Conservation (phyloP, 192 early-diverging fungal genomes). For the Thamnidium elegans region DNA sequence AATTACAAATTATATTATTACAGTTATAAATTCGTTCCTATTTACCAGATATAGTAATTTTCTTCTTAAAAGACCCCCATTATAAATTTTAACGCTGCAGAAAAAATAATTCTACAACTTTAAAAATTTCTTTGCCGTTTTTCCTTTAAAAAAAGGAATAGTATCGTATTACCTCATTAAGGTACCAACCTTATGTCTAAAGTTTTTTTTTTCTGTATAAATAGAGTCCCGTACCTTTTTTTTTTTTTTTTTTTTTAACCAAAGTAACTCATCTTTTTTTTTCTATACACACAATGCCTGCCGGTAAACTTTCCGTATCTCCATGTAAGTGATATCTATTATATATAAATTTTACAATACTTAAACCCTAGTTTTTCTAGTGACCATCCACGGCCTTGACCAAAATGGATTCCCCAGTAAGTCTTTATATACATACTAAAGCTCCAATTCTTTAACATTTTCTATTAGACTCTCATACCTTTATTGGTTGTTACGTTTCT, state of each 20-base stretch:
- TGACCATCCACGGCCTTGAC: conserved; percentile 11
- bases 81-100: too few relatives aligned
- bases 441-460: neutral
- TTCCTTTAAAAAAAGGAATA: too few relatives aligned
- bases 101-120: too few relatives aligned
- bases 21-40: too few relatives aligned
- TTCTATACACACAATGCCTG: neutral
- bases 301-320: conserved; percentile 14
- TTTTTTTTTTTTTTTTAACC: conserved; percentile 1
- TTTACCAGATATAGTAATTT: too few relatives aligned
- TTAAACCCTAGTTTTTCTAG: neutral
- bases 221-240: neutral
- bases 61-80: too few relatives aligned
- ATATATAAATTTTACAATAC: neutral
- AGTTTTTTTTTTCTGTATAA: neutral
- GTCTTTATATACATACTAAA: neutral
- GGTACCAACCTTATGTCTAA: too few relatives aligned
- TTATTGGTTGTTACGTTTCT: conserved; percentile 31
- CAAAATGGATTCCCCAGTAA: conserved; percentile 18
- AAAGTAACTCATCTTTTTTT: neutral
- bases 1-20: too few relatives aligned
- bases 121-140: too few relatives aligned
- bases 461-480: conserved; percentile 16
- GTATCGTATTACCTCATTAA: too few relatives aligned
- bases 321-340: neutral